A percentile compares a stretch with the other conserved stretches of the same genome.
Conservation (phyloP, 345 rosid genomes). For the Brassica rapa region DNA sequence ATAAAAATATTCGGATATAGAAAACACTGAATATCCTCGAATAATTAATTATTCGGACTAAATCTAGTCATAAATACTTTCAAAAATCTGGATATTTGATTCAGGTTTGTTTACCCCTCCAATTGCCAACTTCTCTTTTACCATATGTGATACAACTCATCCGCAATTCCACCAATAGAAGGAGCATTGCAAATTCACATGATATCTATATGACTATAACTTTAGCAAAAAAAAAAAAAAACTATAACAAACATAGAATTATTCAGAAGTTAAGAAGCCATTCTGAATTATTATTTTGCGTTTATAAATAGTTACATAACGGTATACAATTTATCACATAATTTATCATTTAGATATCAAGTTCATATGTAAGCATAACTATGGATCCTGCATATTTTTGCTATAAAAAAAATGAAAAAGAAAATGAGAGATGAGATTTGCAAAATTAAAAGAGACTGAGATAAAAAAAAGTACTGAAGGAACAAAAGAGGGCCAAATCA, state of each 20-base stretch:
- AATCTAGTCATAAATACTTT: too few species aligned
- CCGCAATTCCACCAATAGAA: background rate
- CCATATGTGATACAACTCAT: background rate
- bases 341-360: background rate
- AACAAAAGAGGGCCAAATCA: slow-evolving; percentile 39
- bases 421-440: slow-evolving; percentile 24
- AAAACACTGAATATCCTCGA: too few species aligned
- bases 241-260: background rate
- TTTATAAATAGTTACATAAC: background rate
- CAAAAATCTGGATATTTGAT: too few species aligned
- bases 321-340: background rate
- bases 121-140: background rate
- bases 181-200: background rate
- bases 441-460: slow-evolving; percentile 31
- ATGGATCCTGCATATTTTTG: background rate
- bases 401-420: slow-evolving; percentile 6
- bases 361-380: background rate
- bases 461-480: slow-evolving; percentile 24
- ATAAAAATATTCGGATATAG: too few species aligned
- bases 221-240: background rate
- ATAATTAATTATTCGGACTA: too few species aligned
- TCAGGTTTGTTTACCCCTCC: too few species aligned
- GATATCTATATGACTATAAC: background rate
- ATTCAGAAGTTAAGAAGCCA: background rate
- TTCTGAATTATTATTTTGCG: background rate